These are phyloP conservation scores for Moniliophthora roreri DNA, from an alignment of 1,284 basidiomycete species.

Conservation along the genomic window DNA sequence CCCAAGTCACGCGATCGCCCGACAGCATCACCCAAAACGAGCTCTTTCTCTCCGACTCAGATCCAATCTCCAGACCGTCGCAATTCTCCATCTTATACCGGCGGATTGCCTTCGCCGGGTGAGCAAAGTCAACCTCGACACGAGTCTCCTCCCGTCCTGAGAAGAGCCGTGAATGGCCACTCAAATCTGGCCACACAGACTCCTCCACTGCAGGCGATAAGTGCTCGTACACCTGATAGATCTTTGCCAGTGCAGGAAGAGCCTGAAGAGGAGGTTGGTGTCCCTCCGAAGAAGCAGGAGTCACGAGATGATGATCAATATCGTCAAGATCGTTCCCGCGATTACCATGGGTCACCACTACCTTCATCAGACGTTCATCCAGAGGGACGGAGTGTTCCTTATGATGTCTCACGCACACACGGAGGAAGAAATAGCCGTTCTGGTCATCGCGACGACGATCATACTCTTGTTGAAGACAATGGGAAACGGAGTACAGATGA, in stretches of 20 bases:
- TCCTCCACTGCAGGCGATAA: slow-evolving; percentile 52
- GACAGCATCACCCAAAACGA: slow-evolving; percentile 39
- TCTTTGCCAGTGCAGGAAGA: slow-evolving; percentile 79
- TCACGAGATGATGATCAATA: slow-evolving; percentile 29
- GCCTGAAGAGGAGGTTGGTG: slow-evolving; percentile 59
- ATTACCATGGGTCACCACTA: slow-evolving; percentile 40
- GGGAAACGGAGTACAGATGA: slow-evolving; percentile 35
- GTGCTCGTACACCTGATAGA: slow-evolving; percentile 63
- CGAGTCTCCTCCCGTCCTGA: slow-evolving; percentile 30
- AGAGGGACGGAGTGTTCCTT: slow-evolving; percentile 35
- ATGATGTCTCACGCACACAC: slow-evolving; percentile 22
- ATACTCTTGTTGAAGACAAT: slow-evolving; percentile 43
- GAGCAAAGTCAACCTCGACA: slow-evolving; percentile 33
- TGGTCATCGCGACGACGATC: slow-evolving; percentile 24
- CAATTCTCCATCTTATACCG: slow-evolving; percentile 52
- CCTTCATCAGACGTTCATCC: slow-evolving; percentile 57
- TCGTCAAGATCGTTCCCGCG: slow-evolving; percentile 29
- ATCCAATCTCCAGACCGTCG: slow-evolving; percentile 53
- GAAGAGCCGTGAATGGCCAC: slow-evolving; percentile 31
- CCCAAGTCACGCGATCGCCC: slow-evolving; percentile 50
- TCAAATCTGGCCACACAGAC: slow-evolving; percentile 53
- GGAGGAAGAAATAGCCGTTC: slow-evolving; percentile 32
- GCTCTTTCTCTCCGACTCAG: slow-evolving; percentile 39
- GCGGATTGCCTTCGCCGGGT: slow-evolving; percentile 48
- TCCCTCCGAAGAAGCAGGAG: slow-evolving; percentile 30